phyloP scores from a whole-genome alignment of 768 basidiomycete genomes.

The Pleurotus platypus region DNA sequence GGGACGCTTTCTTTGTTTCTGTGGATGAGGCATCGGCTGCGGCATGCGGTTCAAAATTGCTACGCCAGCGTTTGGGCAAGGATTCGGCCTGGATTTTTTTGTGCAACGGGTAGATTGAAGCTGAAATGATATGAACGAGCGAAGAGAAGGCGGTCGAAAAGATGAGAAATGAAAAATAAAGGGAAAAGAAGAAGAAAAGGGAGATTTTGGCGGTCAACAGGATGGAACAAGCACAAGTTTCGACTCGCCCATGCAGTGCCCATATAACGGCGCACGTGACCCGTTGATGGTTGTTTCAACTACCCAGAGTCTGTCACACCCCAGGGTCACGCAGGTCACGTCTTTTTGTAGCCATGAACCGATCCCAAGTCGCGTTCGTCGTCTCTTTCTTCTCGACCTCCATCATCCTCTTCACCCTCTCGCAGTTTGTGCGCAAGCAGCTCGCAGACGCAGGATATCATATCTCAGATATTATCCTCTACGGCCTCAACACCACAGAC shows the following conservation, averaged over 20 bases:
- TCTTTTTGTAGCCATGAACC: conserved; percentile 38
- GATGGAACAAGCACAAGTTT: conserved; percentile 4
- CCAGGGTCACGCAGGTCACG: background rate
- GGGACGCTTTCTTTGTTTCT: conserved; percentile 33
- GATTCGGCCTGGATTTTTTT: background rate
- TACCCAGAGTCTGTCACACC: conserved; percentile 5
- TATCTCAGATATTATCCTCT: conserved; percentile 56
- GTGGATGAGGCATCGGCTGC: conserved; percentile 7
- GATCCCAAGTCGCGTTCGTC: conserved; percentile 52
- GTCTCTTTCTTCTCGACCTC: conserved; percentile 47
- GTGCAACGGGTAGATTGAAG: background rate
- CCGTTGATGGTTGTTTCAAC: conserved; percentile 8
- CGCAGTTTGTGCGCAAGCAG: conserved; percentile 34
- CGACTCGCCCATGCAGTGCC: background rate
- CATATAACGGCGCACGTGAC: conserved; percentile 8
- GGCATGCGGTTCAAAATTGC: background rate
- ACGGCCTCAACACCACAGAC: conserved; percentile 42
- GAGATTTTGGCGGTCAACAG: conserved; percentile 1
- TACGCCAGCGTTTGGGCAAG: conserved; percentile 7
- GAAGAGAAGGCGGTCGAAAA: background rate
- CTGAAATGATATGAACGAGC: conserved; percentile 1
- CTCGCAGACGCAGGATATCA: conserved; percentile 57
- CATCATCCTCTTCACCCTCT: conserved; percentile 39
- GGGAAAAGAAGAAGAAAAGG: conserved; percentile 18
- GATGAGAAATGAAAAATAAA: conserved; percentile 12